phyloP scores from a whole-genome alignment of 2,329 filamentous ascomycete genomes.

The Clonostachys chloroleuca region DNA sequence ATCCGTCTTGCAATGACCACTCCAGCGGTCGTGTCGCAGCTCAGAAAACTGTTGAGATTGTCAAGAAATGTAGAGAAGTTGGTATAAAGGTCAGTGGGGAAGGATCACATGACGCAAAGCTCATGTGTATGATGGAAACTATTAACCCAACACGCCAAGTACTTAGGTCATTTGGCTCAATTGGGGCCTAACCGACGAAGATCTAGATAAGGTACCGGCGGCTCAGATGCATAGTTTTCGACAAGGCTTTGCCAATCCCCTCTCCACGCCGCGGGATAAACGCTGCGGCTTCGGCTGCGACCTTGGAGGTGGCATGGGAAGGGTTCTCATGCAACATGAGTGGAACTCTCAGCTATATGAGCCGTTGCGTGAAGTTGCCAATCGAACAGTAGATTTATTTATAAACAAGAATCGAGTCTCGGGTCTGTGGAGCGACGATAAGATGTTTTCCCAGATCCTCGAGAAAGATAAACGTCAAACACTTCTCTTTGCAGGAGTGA shows the following conservation, averaged over 20 bases:
- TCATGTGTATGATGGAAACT: no score
- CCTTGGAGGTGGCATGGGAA: neutral
- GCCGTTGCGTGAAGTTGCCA: neutral
- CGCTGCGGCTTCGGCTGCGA: neutral
- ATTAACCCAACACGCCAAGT: no score
- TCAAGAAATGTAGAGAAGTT: neutral
- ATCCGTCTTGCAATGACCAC: neutral
- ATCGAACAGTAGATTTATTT: neutral
- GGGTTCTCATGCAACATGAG: neutral
- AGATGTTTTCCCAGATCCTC: neutral
- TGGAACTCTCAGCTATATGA: neutral
- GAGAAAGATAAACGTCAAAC: neutral
- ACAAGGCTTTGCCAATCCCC: no score
- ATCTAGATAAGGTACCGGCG: neutral
- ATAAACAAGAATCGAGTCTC: neutral
- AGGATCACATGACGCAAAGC: no score
- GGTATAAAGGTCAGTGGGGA: no score
- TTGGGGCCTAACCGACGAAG: neutral
- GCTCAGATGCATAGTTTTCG: neutral
- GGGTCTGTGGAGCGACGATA: neutral
- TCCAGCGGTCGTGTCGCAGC: neutral
- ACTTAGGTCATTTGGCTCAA: neutral
- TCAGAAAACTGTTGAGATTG: neutral
- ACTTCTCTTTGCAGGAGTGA: neutral
- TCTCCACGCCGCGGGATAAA: no score